Base-by-base conservation (phyloP, 257 asterid genomes). In the Euphrasia confusa region DNA sequence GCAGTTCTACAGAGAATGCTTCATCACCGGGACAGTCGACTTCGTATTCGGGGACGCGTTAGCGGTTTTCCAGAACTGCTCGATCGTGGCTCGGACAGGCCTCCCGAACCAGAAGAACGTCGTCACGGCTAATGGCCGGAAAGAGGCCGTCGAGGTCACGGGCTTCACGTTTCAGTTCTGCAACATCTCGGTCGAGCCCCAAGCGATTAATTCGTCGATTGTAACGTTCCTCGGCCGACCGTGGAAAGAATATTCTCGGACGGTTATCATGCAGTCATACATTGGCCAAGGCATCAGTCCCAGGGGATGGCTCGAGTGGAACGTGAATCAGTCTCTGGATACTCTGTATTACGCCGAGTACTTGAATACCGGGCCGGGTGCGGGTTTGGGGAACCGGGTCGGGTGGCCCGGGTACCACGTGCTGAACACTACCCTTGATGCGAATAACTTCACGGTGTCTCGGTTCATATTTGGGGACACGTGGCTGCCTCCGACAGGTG, bases 1-100 rank as follows among this genome's bases (percentile, higher is more conserved):
- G n/a, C 87, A 81, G 21, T 81, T 81, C 74, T 81, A 73, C 65
- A 52, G 68, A 30, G 60, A 32, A 4, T 81, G 82, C 68, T 27
- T 24, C 33, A 64, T 81, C 39, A 28, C 69, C 28, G 84, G 87
- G 15, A 81, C 87, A 2, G 78, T 81, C 1, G 84, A 78, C 60
- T 81, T 73, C 77, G 78, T 81, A 18, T 81, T 81, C 57, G 84
- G 82, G 4, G 74, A 78, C 61, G 80, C 80, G 0, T 80, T 71
- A 0, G 81, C 54, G 2, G 74, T 78, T 6, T 45, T 81, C 27
- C 87, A 81, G 45, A 45, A 67, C 42, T 76, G 87, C 64, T 69
- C 72, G 13, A 72, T 75, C 60, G 74, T 58, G 15, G 80, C 76
- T 3, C 78, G 80, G 3, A 73, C 67, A 7, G 77, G 79, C 26